These are phyloP conservation scores for Coniophora puteana DNA, from an alignment of 1,284 basidiomycete species.

Conservation along the genomic window DNA sequence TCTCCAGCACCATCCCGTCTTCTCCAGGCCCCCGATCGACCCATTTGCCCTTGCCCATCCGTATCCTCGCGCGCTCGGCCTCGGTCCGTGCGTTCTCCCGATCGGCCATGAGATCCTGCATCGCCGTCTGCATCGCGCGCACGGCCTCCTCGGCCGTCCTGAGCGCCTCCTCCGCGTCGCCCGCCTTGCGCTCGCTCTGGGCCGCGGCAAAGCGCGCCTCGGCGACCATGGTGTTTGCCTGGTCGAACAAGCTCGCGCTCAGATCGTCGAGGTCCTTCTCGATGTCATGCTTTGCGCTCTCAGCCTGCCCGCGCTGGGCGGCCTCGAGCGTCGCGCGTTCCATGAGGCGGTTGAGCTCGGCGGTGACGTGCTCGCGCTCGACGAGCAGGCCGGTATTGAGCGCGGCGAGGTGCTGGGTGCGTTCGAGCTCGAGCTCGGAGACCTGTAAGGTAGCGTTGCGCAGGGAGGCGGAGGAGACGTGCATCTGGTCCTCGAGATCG, in stretches of 20 bases:
- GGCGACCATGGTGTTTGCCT: constrained; percentile 93
- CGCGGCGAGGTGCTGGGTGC: constrained; percentile 74
- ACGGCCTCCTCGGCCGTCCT: constrained; percentile 86
- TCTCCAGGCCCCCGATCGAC: constrained; percentile 34
- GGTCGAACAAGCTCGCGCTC: constrained; percentile 82
- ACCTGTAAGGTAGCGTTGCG: constrained; percentile 61
- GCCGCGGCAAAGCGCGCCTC: constrained; percentile 78
- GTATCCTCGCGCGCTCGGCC: constrained; percentile 42
- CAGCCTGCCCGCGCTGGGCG: constrained; percentile 85
- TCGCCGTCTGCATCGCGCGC: constrained; percentile 78
- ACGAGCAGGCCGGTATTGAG: constrained; percentile 89
- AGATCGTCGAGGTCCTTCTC: constrained; percentile 92
- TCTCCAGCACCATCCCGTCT: constrained; percentile 14
- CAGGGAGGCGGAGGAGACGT: constrained; percentile 56
- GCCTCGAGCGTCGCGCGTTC: constrained; percentile 94
- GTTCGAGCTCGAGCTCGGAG: constrained; percentile 69
- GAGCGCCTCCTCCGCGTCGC: constrained; percentile 77
- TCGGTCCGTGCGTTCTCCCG: constrained; percentile 56
- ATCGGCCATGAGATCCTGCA: constrained; percentile 69
- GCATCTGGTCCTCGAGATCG: constrained; percentile 89
- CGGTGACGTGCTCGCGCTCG: constrained; percentile 86
- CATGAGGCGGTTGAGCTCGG: constrained; percentile 92
- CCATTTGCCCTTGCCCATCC: constrained; percentile 71
- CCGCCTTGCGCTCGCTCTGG: constrained; percentile 79
- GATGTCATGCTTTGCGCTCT: constrained; percentile 78